These are phyloP conservation scores for Rhizoclosmatium globosum DNA, from an alignment of 192 early-diverging fungal genomes.

Conservation along the genomic window DNA sequence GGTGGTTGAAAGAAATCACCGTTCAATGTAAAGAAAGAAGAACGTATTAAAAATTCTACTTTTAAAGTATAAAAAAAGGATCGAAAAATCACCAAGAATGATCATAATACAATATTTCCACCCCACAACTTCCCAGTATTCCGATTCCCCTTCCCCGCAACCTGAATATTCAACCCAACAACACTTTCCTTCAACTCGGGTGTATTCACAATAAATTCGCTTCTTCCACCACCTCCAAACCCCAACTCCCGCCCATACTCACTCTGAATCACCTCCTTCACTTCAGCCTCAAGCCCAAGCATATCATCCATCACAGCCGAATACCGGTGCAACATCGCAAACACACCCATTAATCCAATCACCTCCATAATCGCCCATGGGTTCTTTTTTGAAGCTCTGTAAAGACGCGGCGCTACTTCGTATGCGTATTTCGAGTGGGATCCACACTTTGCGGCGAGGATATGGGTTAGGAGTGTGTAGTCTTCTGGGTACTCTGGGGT, in stretches of 20 bases:
- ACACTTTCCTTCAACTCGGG: background rate
- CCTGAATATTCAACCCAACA: background rate
- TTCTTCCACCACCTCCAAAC: background rate
- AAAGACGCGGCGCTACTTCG: background rate
- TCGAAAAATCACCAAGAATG: too few species aligned
- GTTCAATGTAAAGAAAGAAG: too few species aligned
- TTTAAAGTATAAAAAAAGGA: too few species aligned
- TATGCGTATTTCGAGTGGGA: background rate
- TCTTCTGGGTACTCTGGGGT: background rate
- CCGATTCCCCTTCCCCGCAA: background rate
- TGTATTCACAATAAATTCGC: background rate
- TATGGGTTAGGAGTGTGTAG: background rate
- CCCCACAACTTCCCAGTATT: background rate
- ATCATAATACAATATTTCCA: background rate
- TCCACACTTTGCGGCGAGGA: slow-evolving; percentile 10
- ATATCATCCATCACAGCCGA: slow-evolving; percentile 17
- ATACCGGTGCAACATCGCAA: slow-evolving; percentile 21
- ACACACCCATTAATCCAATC: background rate
- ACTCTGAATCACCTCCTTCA: background rate
- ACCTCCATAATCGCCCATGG: slow-evolving; percentile 26
- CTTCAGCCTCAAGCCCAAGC: slow-evolving; percentile 1
- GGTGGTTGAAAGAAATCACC: too few species aligned
- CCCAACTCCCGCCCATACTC: slow-evolving; percentile 12
- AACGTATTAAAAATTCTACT: too few species aligned
- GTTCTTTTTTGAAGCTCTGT: slow-evolving; percentile 4